Evolutionary conservation across 768 basidiomycete genomes (phyloP).

Genomic region (Auriscalpium vulgare): DNA sequence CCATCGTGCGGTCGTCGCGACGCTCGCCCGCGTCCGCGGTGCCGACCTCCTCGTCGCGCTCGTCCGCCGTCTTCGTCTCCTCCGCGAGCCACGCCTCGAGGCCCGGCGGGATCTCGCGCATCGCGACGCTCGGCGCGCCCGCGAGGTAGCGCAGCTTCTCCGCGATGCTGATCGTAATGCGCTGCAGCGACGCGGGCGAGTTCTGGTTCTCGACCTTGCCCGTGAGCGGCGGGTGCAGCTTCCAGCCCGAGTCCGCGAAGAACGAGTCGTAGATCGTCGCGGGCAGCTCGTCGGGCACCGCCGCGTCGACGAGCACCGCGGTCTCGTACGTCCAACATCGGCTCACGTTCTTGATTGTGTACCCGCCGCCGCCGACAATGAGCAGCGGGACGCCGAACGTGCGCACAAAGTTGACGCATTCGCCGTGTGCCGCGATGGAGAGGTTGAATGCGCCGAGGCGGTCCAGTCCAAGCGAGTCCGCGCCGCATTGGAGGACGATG

Average conservation of each 20-base stretch:
- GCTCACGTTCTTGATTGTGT: slow-evolving; percentile 94
- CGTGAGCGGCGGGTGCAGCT: slow-evolving; percentile 87
- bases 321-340: slow-evolving; percentile 99
- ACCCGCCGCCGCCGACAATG: slow-evolving; percentile 92
- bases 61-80: slow-evolving; percentile 60
- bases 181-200: slow-evolving; percentile 71
- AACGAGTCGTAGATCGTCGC: slow-evolving; percentile 86
- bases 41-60: slow-evolving; percentile 63
- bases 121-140: slow-evolving; percentile 92
- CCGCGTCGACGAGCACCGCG: slow-evolving; percentile 76
- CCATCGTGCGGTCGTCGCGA: slow-evolving; percentile 42
- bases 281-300: slow-evolving; percentile 82
- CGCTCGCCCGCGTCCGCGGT: slow-evolving; percentile 48
- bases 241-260: slow-evolving; percentile 87
- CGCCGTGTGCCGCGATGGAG: slow-evolving; percentile 94
- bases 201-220: slow-evolving; percentile 93
- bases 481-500: slow-evolving; percentile 95
- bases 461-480: slow-evolving; percentile 93
- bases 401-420: slow-evolving; percentile 95
- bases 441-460: slow-evolving; percentile 95
- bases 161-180: slow-evolving; percentile 77
- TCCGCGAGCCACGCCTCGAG: slow-evolving; percentile 69
- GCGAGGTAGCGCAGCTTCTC: slow-evolving; percentile 89
- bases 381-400: slow-evolving; percentile 86
- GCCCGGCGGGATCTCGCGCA: slow-evolving; percentile 95